A percentile compares a stretch with the other conserved stretches of the same genome.
phyloP scores from a whole-genome alignment of 257 asterid species.

The Capsicum pubescens region DNA sequence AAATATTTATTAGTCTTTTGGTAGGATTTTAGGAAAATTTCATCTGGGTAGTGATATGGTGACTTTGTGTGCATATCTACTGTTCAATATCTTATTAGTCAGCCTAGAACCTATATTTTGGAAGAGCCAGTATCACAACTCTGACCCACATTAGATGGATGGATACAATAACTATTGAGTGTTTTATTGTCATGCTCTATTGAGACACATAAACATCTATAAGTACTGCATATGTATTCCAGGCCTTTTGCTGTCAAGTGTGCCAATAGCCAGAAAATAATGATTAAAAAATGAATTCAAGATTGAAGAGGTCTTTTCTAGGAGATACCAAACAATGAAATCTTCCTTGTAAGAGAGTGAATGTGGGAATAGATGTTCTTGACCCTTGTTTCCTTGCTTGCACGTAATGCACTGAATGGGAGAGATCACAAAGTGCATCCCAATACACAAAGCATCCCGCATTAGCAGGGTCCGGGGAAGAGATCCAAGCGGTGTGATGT shows the following conservation, averaged over 20 bases:
- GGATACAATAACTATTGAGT: neutral
- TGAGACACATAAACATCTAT: neutral
- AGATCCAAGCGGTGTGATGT: no score
- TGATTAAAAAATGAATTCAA: neutral
- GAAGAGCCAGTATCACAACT: slow-evolving; percentile 17
- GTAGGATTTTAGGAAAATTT: slow-evolving; percentile 11
- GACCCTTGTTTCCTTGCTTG: neutral
- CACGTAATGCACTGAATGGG: neutral
- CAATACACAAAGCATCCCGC: no score
- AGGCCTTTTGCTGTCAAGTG: neutral
- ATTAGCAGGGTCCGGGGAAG: no score
- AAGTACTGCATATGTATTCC: neutral
- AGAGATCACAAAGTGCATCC: neutral
- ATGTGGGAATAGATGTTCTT: neutral
- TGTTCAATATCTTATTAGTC: slow-evolving; percentile 16
- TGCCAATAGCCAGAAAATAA: neutral
- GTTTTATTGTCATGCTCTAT: slow-evolving; percentile 6
- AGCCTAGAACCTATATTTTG: neutral
- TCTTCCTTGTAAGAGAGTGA: neutral
- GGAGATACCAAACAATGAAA: neutral
- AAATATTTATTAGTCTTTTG: neutral
- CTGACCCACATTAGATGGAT: neutral
- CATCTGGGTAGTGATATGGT: neutral
- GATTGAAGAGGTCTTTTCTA: neutral
- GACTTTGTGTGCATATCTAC: slow-evolving; percentile 2